phyloP scores from a whole-genome alignment of 345 rosid species.

The Hibiscus syriacus region DNA sequence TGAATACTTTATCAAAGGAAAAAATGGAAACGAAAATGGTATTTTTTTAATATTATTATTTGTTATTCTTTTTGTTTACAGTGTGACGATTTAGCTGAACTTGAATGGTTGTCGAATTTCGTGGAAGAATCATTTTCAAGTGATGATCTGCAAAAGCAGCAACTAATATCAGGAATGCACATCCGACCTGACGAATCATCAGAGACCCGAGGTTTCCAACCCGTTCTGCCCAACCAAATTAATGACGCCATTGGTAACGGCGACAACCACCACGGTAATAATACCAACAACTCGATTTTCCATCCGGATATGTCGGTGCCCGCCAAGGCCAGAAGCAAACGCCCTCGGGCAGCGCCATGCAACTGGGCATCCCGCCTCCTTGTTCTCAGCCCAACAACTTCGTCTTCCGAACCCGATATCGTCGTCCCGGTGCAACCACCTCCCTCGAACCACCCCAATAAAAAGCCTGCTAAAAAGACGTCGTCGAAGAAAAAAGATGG shows the following conservation, averaged over 20 bases:
- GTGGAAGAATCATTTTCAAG: constrained; percentile 94
- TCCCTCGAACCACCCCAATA: constrained; percentile 11
- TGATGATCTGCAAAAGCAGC: constrained; percentile 76
- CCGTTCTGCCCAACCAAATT: constrained; percentile 3
- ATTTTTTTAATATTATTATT: not conserved
- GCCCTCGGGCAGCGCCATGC: constrained; percentile 72
- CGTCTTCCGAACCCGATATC: constrained; percentile 27
- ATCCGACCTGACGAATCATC: constrained; percentile 45
- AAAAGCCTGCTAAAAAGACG: constrained; percentile 23
- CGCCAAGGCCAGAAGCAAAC: constrained; percentile 92
- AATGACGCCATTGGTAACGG: not conserved
- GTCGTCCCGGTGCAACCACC: constrained; percentile 5
- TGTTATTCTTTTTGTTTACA: not conserved
- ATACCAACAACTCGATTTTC: constrained; percentile 31
- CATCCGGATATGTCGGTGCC: constrained; percentile 67
- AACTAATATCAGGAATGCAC: constrained; percentile 68
- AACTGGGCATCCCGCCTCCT: constrained; percentile 85
- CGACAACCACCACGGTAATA: not conserved
- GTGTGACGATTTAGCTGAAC: constrained; percentile 84
- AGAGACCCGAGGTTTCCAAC: constrained; percentile 29
- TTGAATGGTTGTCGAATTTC: constrained; percentile 93
- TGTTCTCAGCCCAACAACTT: constrained; percentile 33
- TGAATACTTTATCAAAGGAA: too few relatives aligned
- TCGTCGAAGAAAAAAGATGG: constrained; percentile 36
- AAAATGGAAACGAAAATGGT: not conserved